Base-by-base conservation (phyloP, 805 yeast genomes). In the Babjeviella inositovora region DNA sequence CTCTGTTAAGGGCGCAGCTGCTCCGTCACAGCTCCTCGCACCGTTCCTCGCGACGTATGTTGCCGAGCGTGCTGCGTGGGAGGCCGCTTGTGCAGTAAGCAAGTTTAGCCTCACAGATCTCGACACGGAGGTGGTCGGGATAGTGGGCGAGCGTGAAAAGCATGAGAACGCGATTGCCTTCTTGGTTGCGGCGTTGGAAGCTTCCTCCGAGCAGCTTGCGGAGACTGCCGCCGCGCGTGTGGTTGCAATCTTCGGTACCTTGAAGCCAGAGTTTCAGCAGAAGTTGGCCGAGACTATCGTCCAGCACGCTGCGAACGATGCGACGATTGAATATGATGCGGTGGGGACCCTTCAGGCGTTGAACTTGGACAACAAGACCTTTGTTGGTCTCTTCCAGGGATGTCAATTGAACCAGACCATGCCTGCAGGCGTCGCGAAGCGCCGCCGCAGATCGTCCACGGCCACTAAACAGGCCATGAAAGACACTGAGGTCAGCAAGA, bases 361-460 rank as follows among this genome's bases (percentile, higher is more conserved):
- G 19, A 50, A 60, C 4, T 39, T 87, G 24, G 49, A 64, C 14
- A 59, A 68, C 22, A 65, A 60, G 2, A 41, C 73, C 12, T 70
- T 82, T 39, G 62, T 67, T 22, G 54, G 62, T 5, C 43, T 80
- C 12, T 56, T 85, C 28, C 56, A 60, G 15, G 63, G 63, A 14
- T 70, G 70, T 29, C 72, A 66, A 39, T 61, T 75, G 20, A 66
- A 62, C 23, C 41, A 61, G 7, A 56, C 53, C 20, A 39, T 41
- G 6, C 7, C 21, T n/a, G 34, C 33, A 3, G 56, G 56, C 17
- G 56, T 70, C 12, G 70, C 82, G 9, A 80, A 81, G 46, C 68
- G 94, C 49, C 71, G 95, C 57, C 66, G 96, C 53, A 52, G 79
- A 33, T 73, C 90, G 2, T 72, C 90, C 2, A 70, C 81, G 15